phyloP scores from a whole-genome alignment of 2,329 filamentous ascomycete species.

The Talaromyces sp. region DNA sequence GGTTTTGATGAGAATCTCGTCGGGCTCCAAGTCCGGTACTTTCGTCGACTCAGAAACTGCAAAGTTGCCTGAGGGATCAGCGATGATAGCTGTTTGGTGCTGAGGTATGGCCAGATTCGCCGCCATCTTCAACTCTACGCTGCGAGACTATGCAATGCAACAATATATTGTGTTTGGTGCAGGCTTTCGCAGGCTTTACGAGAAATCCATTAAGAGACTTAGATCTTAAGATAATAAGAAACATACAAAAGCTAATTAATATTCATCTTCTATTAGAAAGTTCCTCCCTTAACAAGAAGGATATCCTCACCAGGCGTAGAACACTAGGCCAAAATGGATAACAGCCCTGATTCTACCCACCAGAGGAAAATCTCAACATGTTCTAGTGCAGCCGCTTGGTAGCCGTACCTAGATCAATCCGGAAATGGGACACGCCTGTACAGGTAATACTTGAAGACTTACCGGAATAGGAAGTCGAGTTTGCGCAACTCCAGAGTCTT shows the following conservation, averaged over 20 bases:
- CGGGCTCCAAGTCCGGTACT: neutral
- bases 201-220: neutral
- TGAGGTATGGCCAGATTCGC: neutral
- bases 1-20: conserved; percentile 18
- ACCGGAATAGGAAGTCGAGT: neutral
- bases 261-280: neutral
- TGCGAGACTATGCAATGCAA: neutral
- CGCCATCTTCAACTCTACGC: neutral
- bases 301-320: neutral
- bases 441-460: neutral
- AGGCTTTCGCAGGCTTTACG: neutral
- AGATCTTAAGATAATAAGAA: too few species aligned
- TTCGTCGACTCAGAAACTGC: neutral
- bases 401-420: neutral
- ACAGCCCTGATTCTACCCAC: neutral
- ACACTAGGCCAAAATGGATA: neutral
- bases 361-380: neutral
- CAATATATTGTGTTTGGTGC: neutral
- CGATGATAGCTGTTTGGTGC: conserved; percentile 1
- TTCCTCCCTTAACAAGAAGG: neutral
- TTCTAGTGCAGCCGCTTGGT: neutral
- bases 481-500: neutral
- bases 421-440: neutral
- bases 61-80: neutral
- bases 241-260: too few species aligned